Evolutionary conservation across 768 basidiomycete genomes (phyloP), one percentile per base, ranked within the genome.

Genomic region (Trametes villosa): DNA sequence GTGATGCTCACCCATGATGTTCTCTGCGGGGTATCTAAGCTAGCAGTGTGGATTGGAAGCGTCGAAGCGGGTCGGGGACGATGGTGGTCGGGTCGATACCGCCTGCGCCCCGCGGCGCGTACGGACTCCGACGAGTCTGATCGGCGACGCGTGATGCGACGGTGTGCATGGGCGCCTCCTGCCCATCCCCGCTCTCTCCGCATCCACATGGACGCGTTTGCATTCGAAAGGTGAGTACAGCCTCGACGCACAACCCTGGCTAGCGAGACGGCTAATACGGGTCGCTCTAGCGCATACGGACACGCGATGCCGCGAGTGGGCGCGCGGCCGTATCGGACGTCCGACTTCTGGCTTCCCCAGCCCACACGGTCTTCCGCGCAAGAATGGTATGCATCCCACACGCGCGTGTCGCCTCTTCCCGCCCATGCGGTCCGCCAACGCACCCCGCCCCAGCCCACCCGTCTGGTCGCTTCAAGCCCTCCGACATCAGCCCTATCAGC

Each of bases 1-100:
- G n/a, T n/a, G n/a, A n/a, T n/a, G n/a, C n/a, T n/a, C n/a, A 57
- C 56, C 56, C 56, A 57, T 51, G 33, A 20, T 24, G 1, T 20
- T 45, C 22, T 45, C 5, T 38, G 34, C 15, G 8, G 15, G 9
- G 34, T 36, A 36, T n/a, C n/a, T n/a, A n/a, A n/a, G 33, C 33
- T 34, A 13, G 33, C 33, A 13, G 20, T 7, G 41, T 42, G n/a
- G 8, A 18, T 8, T 6, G 18, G 6, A n/a, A 6, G 18, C 40
- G 5, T n/a, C 18, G 6, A 6, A n/a, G n/a, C n/a, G 45, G 29
- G 22, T 12, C 13, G 11, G 17, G 18, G 30, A 33, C 1, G 20
- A 31, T 48, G 30, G 31, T 31, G 30, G 48, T 49, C n/a, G 31
- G 3, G 30, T 30, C 29, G 29, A 48, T 18, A 33, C 24, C 6